These are phyloP conservation scores for Mollisiaceae sp. DNA, from an alignment of 2,329 filamentous ascomycete genomes.

Conservation along the genomic window DNA sequence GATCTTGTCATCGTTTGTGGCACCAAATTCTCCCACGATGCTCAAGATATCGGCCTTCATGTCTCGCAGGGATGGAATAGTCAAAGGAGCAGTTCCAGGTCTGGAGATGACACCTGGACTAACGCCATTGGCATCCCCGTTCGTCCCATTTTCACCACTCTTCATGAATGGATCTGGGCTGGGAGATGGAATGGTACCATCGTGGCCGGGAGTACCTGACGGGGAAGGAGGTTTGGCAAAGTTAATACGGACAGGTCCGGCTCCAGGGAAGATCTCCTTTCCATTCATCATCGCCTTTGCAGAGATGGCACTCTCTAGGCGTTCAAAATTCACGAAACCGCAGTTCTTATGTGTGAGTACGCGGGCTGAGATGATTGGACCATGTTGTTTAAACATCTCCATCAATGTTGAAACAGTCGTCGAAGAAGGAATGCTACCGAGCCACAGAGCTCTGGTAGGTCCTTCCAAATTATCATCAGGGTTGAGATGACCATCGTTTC, in stretches of 20 bases:
- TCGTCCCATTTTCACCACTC: slow-evolving; percentile 54
- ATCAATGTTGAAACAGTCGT: slow-evolving; percentile 94
- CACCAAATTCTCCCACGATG: slow-evolving; percentile 89
- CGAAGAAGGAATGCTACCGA: slow-evolving; percentile 95
- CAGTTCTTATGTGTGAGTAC: slow-evolving; percentile 99
- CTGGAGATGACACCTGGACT: slow-evolving; percentile 47
- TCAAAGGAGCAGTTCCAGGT: slow-evolving; percentile 58
- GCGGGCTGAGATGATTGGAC: slow-evolving; percentile 86
- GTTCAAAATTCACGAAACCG: slow-evolving; percentile 97
- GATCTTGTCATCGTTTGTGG: slow-evolving; percentile 75
- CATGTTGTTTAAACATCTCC: slow-evolving; percentile 94
- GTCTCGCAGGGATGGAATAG: slow-evolving; percentile 74
- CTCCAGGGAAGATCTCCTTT: slow-evolving; percentile 97
- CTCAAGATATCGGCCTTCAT: slow-evolving; percentile 82
- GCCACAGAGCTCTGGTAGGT: slow-evolving; percentile 92
- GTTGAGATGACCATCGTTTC: slow-evolving; percentile 69
- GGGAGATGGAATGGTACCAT: slow-evolving; percentile 85
- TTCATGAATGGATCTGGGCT: slow-evolving; percentile 84
- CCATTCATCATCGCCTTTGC: slow-evolving; percentile 89
- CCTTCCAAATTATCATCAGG: slow-evolving; percentile 86
- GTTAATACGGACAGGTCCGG: slow-evolving; percentile 92
- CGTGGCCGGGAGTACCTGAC: slow-evolving; percentile 86
- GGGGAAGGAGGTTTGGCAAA: slow-evolving; percentile 95
- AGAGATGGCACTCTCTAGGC: slow-evolving; percentile 85
- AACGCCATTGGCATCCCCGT: slow-evolving; percentile 44